These are phyloP conservation scores for Solanum megistacrolobum DNA, from an alignment of 257 asterid species.

Conservation along the genomic window DNA sequence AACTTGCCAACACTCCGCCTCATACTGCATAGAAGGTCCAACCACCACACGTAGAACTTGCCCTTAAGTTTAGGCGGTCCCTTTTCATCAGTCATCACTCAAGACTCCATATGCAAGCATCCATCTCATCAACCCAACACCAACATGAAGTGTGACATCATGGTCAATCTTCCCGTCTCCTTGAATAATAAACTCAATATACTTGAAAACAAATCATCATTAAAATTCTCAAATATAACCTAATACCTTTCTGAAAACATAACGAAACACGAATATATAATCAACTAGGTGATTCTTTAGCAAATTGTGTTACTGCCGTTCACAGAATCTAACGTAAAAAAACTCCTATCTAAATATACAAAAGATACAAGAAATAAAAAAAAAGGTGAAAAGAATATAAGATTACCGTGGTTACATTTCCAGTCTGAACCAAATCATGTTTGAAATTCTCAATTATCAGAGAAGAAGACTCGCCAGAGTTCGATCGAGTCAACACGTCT, in stretches of 20 bases:
- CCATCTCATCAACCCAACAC: background rate
- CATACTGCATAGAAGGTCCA: background rate
- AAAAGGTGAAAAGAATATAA: background rate
- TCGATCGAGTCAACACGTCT: background rate
- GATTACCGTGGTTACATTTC: constrained; percentile 15
- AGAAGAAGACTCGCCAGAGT: constrained; percentile 34
- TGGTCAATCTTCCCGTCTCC: background rate
- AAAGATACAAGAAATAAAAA: too few relatives aligned
- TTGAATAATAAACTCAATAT: background rate
- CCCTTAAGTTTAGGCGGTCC: background rate
- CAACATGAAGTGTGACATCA: background rate
- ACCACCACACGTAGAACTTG: background rate
- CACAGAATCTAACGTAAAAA: background rate
- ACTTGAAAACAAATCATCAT: background rate
- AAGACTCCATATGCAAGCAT: background rate
- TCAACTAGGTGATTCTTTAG: background rate
- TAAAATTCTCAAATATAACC: background rate
- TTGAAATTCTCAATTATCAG: constrained; percentile 25
- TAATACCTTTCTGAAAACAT: background rate
- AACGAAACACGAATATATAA: background rate
- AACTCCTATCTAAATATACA: background rate
- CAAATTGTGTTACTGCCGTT: background rate
- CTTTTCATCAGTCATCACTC: background rate
- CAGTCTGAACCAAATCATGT: constrained; percentile 4
- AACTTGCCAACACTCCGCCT: background rate